These are phyloP conservation scores for Tylopilus orsonianus DNA, from an alignment of 1,284 basidiomycete genomes.

Conservation along the genomic window DNA sequence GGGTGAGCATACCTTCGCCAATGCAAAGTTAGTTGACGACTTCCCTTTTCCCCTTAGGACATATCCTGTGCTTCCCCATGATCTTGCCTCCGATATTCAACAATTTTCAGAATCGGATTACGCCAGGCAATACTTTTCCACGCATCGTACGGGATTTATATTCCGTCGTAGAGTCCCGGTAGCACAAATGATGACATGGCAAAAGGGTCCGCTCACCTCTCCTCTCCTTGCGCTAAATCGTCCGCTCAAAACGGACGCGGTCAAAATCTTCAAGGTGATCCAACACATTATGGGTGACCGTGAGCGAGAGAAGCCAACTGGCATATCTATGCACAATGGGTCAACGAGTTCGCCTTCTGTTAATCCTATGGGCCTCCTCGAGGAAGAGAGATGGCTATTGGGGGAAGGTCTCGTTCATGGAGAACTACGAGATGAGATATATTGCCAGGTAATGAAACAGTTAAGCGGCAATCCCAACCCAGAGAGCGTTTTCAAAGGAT, in stretches of 20 bases:
- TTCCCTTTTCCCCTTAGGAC: slow-evolving; percentile 20
- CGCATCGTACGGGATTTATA: slow-evolving; percentile 80
- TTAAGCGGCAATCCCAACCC: slow-evolving; percentile 77
- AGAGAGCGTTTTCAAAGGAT: slow-evolving; percentile 85
- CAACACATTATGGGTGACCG: slow-evolving; percentile 92
- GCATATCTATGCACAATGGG: slow-evolving; percentile 48
- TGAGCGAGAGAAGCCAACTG: slow-evolving; percentile 61
- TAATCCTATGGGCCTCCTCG: slow-evolving; percentile 50
- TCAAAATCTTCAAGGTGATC: slow-evolving; percentile 84
- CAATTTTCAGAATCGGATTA: slow-evolving; percentile 83
- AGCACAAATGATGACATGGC: slow-evolving; percentile 86
- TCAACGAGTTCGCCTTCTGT: slow-evolving; percentile 54
- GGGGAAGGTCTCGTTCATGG: slow-evolving; percentile 73
- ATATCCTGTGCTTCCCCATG: slow-evolving; percentile 63
- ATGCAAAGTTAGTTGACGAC: slow-evolving; percentile 7
- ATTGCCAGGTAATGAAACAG: slow-evolving; percentile 91
- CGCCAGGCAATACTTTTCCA: slow-evolving; percentile 86
- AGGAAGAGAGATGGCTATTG: slow-evolving; percentile 86
- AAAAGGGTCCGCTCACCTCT: slow-evolving; percentile 70
- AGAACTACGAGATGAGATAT: slow-evolving; percentile 89
- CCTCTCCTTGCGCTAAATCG: slow-evolving; percentile 75
- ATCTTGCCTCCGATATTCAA: slow-evolving; percentile 79
- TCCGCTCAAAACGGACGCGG: slow-evolving; percentile 68
- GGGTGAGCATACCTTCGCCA: slow-evolving; percentile 48
- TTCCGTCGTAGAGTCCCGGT: slow-evolving; percentile 79